Percentiles rank a stretch among this genome's conserved stretches.
Evolutionary conservation across 1,284 basidiomycete genomes (phyloP).

Genomic region (Malassezia globosa): DNA sequence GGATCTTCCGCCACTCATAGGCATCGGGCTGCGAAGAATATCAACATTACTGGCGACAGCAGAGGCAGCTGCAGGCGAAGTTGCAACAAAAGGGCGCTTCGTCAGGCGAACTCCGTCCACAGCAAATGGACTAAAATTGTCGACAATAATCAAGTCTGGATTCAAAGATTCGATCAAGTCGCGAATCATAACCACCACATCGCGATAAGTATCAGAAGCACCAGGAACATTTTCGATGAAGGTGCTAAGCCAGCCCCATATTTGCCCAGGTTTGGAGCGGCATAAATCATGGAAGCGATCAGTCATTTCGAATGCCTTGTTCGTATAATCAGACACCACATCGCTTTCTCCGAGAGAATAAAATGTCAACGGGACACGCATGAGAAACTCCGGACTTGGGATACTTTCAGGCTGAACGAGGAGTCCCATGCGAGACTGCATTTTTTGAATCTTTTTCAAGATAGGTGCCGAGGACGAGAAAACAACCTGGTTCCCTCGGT

Average conservation of each 20-base stretch:
- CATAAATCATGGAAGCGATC: slow-evolving; percentile 16
- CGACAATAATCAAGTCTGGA: slow-evolving; percentile 29
- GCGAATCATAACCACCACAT: slow-evolving; percentile 19
- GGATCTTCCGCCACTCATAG: slow-evolving; percentile 22
- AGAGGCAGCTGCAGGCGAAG: slow-evolving; percentile 26
- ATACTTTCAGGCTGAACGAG: slow-evolving; percentile 3
- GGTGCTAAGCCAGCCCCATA: slow-evolving; percentile 16
- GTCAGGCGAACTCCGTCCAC: slow-evolving; percentile 31
- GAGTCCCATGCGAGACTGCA: slow-evolving; percentile 6
- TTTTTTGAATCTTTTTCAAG: slow-evolving; percentile 4
- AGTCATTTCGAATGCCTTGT: slow-evolving; percentile 8
- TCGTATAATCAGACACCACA: slow-evolving; percentile 20
- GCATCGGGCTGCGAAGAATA: slow-evolving; percentile 21
- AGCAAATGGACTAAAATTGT: slow-evolving; percentile 28
- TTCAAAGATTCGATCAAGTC: slow-evolving; percentile 21
- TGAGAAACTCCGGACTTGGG: slow-evolving; percentile 1
- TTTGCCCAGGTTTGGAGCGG: slow-evolving; percentile 18
- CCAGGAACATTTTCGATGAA: slow-evolving; percentile 18
- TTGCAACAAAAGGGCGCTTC: slow-evolving; percentile 21
- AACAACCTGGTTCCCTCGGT: slow-evolving; percentile 17
- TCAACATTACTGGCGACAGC: slow-evolving; percentile 21
- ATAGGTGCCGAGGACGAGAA: slow-evolving; percentile 13
- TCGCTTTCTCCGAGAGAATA: slow-evolving; percentile 16
- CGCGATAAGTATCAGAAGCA: slow-evolving; percentile 15
- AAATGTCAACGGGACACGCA: slow-evolving; percentile 11